Evolutionary conservation across 345 rosid species (phyloP).

Genomic region (Sonneratia alba): DNA sequence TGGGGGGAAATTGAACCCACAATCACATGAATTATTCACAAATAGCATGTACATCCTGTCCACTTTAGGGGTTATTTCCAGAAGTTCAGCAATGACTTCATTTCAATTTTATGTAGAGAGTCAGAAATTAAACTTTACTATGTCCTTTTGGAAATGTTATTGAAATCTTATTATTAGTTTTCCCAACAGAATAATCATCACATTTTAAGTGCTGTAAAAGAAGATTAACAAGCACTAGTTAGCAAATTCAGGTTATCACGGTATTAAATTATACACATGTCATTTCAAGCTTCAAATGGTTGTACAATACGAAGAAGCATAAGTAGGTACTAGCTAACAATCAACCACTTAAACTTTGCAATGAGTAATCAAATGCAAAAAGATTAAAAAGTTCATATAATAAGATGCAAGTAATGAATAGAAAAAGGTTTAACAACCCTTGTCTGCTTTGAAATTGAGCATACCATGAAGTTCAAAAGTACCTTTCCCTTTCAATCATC

Average conservation of each 20-base stretch:
- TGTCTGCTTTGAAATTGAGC: not conserved
- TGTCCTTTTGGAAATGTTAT: too few species aligned
- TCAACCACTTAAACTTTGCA: not conserved
- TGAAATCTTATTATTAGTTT: too few species aligned
- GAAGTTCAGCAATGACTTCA: not conserved
- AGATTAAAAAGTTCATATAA: too few species aligned
- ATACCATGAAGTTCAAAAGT: conserved; percentile 10
- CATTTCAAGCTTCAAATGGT: not conserved
- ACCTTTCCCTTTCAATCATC: conserved; percentile 96
- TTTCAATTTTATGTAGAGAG: not conserved
- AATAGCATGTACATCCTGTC: too few species aligned
- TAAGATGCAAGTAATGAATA: not conserved
- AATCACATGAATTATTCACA: too few species aligned
- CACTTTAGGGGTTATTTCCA: not conserved
- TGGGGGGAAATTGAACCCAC: too few species aligned
- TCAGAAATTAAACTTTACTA: not conserved
- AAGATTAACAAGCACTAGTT: not conserved
- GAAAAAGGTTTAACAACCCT: too few species aligned
- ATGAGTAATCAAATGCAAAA: not conserved
- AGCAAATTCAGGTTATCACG: not conserved
- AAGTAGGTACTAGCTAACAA: not conserved
- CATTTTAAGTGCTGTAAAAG: not conserved
- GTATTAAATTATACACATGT: not conserved
- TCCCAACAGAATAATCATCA: not conserved
- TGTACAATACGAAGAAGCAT: not conserved